Evolutionary conservation across 352 stramenopile species (phyloP), one percentile per base, ranked within the genome.

Genomic region (Phytophthora hibernalis): DNA sequence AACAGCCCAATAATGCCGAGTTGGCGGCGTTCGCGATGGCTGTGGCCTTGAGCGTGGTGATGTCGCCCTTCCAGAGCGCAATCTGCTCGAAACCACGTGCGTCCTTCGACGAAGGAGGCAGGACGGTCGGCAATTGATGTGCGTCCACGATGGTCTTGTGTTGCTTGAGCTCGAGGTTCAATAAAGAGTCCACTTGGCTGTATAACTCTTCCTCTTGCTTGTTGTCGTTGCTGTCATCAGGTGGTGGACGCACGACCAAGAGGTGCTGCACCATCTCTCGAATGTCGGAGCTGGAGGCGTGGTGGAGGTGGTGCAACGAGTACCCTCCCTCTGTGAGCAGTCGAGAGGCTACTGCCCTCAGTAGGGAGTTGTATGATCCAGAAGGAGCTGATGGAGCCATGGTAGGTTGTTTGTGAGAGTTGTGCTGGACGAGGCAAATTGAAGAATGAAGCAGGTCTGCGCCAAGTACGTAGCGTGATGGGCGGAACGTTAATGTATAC

Each of bases 11-110:
- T 16, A 90, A 70, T 31, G 66, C 63, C 20, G 74, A 79, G 60
- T 93, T 92, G 35, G 83, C 81, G 9, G 85, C 83, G 44, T 92
- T 93, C 0, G 89, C 81, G 42, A 92, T 90, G 12, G 76, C 83
- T 16, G 85, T 87, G 6, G 77, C 69, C 9, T 76, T 57, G 37
- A 93, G 68, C 18, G 73, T 76, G 22, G 81, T 90, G 61, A 91
- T 92, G 70, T 90, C 83, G 0, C 83, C 81, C 28, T 91, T 83
- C 77, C 77, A 92, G 5, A 93, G 62, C 15, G 72, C 50, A 31
- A 89, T 76, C 53, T 84, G 78, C 5, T 71, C 52, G 45, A 70
- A 77, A 0, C 66, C 61, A 3, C 16, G 37, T 3, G 54, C 47
- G 26, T 69, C 60, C 8, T 37, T 48, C 24, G 42, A 63, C 16